Conservation (phyloP, 225 moss, liverwort and hornwort genomes). For the Sphagnum tenellum region DNA sequence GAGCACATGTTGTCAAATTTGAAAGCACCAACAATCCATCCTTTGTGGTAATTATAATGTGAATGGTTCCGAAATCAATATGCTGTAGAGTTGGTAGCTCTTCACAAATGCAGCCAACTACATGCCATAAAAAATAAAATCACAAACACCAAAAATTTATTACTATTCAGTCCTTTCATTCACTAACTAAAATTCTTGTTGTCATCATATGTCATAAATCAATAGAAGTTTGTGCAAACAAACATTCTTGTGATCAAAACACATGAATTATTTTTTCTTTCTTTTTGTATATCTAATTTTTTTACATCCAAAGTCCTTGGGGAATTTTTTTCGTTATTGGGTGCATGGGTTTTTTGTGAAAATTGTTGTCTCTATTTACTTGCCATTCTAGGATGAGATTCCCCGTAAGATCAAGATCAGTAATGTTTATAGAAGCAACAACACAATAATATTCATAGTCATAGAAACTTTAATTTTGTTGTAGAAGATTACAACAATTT, state of each 20-base stretch:
- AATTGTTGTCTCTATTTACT: conserved; percentile 22
- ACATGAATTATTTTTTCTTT: too few relatives aligned
- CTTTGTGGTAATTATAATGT: conserved; percentile 19
- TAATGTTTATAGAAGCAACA: conserved; percentile 32
- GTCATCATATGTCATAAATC: too few relatives aligned
- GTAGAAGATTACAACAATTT: too few relatives aligned
- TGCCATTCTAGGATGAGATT: conserved; percentile 63
- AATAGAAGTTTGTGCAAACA: too few relatives aligned
- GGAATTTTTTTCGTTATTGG: too few relatives aligned
- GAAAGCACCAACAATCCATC: conserved; percentile 23
- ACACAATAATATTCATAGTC: neutral
- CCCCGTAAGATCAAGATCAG: conserved; percentile 62
- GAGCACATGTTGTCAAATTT: conserved; percentile 57
- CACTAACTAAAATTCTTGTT: too few relatives aligned
- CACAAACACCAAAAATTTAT: neutral
- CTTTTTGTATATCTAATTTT: too few relatives aligned
- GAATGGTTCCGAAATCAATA: conserved; percentile 52
- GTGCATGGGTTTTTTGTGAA: neutral
- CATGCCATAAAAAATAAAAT: conserved; percentile 22
- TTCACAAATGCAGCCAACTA: conserved; percentile 45
- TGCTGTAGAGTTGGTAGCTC: conserved; percentile 40
- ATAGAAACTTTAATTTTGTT: too few relatives aligned
- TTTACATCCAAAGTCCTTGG: too few relatives aligned
- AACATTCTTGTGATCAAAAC: too few relatives aligned
- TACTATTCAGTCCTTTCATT: too few relatives aligned